These are phyloP conservation scores for Rubus idaeus DNA, from an alignment of 306 rosid species.

Conservation along the genomic window DNA sequence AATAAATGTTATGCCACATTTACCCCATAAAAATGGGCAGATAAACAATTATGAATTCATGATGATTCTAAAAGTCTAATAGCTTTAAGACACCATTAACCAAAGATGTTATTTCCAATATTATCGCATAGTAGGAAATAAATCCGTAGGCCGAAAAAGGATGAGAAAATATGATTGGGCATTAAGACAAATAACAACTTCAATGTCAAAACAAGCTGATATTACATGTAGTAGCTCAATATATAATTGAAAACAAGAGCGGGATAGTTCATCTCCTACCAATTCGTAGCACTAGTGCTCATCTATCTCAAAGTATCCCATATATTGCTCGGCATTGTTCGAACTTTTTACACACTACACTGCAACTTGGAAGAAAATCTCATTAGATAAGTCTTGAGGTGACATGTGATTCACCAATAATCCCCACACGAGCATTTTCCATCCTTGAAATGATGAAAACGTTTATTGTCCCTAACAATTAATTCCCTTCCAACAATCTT, in stretches of 20 bases:
- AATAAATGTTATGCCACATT: background rate
- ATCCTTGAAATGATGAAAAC: slow-evolving; percentile 90
- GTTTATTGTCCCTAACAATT: slow-evolving; percentile 76
- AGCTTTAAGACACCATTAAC: background rate
- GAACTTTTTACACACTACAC: slow-evolving; percentile 27
- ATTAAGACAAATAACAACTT: slow-evolving; percentile 16
- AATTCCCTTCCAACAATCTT: slow-evolving; percentile 81
- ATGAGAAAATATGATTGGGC: slow-evolving; percentile 2
- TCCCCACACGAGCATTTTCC: slow-evolving; percentile 93
- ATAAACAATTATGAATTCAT: background rate
- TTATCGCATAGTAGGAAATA: background rate
- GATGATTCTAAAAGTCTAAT: background rate
- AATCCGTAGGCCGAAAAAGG: background rate
- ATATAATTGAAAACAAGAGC: slow-evolving; percentile 24
- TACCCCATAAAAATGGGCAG: too few species aligned
- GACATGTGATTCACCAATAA: slow-evolving; percentile 60
- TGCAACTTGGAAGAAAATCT: slow-evolving; percentile 16
- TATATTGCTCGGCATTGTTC: slow-evolving; percentile 14
- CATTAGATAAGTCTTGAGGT: slow-evolving; percentile 7
- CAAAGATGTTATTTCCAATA: background rate
- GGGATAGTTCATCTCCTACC: slow-evolving; percentile 29
- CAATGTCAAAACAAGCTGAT: slow-evolving; percentile 30
- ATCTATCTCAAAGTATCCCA: slow-evolving; percentile 21
- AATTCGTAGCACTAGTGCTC: slow-evolving; percentile 20
- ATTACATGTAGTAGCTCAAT: slow-evolving; percentile 20